Base-by-base conservation (phyloP, 176 grass and related monocot species). In the Oryza nivara region DNA sequence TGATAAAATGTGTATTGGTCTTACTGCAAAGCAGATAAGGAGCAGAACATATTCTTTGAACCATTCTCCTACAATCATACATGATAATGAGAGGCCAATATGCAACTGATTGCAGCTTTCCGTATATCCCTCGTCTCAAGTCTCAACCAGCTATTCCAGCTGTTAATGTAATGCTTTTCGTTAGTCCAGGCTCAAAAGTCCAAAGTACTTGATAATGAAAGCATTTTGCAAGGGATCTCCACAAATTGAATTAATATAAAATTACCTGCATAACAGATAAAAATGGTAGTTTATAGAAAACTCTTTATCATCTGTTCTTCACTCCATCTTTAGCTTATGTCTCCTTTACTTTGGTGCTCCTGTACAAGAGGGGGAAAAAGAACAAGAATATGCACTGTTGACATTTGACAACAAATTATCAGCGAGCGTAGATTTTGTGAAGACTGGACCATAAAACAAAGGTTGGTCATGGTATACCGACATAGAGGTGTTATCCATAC, bases 41-140 rank as follows among this genome's bases (percentile, higher is more conserved):
- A 63, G 20, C 9, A 72, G 7, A 75, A 61, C 56, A 89, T 77
- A 76, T 65, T 81, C 30, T 81, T 64, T 71, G 56, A 34, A 56
- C 19, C 61, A 76, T 16, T 72, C 23, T 22, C 4, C 65, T 34
- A 71, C 41, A 72, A 49, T 65, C 88, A 81, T 66, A 44, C 11
- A 76, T 80, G 25, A 7, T 35, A 66, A 80, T 78, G 26, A 11
- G 15, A 15, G 36, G 85, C n/a, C 22, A 32, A 7, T 81, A 25
- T 64, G 68, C 71, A 65, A 43, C n/a, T 40, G 61, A 74, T 74
- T 80, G 46, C 61, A 73, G 36, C 17, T 79, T 79, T 79, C 35
- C 17, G 9, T 61, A 26, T 79, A 68, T 43, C 70, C 1, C 6
- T 60, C 13, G 6, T 3, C 46, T 44, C 80, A 84, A 73, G 20